Base-by-base conservation (phyloP, 164 flowering plant genomes). In the Magnolia sinica region DNA sequence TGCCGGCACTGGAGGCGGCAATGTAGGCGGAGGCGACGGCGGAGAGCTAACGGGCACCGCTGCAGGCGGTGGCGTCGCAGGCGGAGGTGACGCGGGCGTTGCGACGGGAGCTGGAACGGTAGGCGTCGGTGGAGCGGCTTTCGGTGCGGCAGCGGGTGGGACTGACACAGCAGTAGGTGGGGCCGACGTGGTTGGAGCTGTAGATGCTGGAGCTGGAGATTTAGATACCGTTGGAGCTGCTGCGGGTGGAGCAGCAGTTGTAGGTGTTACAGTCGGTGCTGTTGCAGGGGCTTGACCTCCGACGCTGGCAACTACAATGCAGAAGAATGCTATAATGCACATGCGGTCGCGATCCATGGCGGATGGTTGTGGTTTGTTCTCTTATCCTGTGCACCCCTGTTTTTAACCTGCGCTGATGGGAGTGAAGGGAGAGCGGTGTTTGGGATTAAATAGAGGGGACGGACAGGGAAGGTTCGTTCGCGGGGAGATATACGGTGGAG, bases 241-340 rank as follows among this genome's bases (percentile, higher is more conserved):
- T 1, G 84, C 68, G 10, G 82, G 31, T 2, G 82, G 72, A 9
- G 80, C 9, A 8, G 77, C 69, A 0, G 84, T 78, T 1, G 81
- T 68, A 0, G 85, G 83, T 0, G 88, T 72, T 0, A 83, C 14
- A 0, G 87, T 79, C 3, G 92, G 92, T 27, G 88, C 75, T 0
- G 78, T 64, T 0, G 86, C 83, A 11, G 93, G 93, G 10, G 90
- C 8, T 71, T 90, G 93, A 14, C 86, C 91, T 6, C 75, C 73
- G 31, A 84, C 91, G 37, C 81, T 75, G 19, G 86, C 83, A 6
- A 82, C 76, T 1, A 76, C 84, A 87, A 88, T 86, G 89, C 86
- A 87, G 85, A 85, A 51, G 59, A 89, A 78, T 1, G 71, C 81
- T 2, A 82, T n/a, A 27, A 81, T 45, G 8, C 78, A 55, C 2